These are phyloP conservation scores for Xerophyta viscosa DNA, from an alignment of 106 monocot genomes.

Conservation along the genomic window DNA sequence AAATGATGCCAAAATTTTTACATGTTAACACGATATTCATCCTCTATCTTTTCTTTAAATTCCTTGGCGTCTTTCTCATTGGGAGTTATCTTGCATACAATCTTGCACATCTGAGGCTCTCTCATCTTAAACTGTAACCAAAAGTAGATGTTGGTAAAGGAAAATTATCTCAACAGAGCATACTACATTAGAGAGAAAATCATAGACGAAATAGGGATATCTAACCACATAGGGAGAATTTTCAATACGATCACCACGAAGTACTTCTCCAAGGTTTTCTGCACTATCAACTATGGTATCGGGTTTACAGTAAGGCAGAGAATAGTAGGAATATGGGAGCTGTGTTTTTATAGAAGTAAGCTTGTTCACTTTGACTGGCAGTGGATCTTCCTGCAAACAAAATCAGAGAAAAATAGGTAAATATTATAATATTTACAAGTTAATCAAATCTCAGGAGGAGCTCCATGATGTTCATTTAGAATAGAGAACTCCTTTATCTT, in stretches of 20 bases:
- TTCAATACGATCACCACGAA: conserved; percentile 97
- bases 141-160: no score
- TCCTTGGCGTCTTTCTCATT: conserved; percentile 62
- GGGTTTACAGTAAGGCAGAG: conserved; percentile 87
- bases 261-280: conserved; percentile 97
- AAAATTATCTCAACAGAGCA: no score
- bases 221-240: conserved; percentile 93
- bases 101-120: conserved; percentile 74
- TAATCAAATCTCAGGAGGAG: no score
- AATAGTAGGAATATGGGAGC: conserved; percentile 95
- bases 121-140: conserved; percentile 79
- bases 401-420: no score
- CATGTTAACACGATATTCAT: conserved; percentile 95
- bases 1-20: no score
- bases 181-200: not conserved
- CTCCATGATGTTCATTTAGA: no score
- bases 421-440: no score
- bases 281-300: conserved; percentile 79
- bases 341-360: conserved; percentile 90
- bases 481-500: no score
- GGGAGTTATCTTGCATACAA: conserved; percentile 66
- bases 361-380: conserved; percentile 95
- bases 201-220: not conserved
- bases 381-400: conserved; percentile 71
- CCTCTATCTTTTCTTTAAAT: conserved; percentile 94